phyloP scores from a whole-genome alignment of 2,329 filamentous ascomycete species.

The Ceratocystis ficicola region DNA sequence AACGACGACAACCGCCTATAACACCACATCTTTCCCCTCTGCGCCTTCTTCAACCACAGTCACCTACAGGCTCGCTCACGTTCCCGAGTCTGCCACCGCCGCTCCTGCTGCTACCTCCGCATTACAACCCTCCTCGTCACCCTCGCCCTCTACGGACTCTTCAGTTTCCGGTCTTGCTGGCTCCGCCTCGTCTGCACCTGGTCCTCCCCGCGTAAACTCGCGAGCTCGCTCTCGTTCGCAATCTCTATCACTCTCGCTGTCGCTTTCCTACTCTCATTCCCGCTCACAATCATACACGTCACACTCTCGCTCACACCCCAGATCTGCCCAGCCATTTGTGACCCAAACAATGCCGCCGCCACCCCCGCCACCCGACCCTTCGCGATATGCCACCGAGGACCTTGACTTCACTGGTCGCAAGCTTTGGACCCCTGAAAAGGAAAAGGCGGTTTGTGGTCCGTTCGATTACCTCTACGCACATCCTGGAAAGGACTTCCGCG shows the following conservation, averaged over 20 bases:
- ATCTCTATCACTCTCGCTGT: slow-evolving; percentile 13
- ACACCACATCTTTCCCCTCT: not conserved
- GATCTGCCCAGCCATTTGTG: slow-evolving; percentile 16
- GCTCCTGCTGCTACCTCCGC: not conserved
- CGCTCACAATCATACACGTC: slow-evolving; percentile 17
- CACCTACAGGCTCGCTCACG: slow-evolving; percentile 19
- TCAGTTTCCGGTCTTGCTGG: slow-evolving; percentile 14
- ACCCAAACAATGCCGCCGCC: slow-evolving; percentile 19
- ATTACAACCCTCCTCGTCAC: slow-evolving; percentile 9
- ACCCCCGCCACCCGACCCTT: slow-evolving; percentile 35
- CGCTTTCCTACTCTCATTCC: slow-evolving; percentile 16
- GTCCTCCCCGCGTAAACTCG: not conserved
- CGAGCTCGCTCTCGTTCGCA: slow-evolving; percentile 15
- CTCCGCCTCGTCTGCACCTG: not conserved
- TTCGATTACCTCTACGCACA: slow-evolving; percentile 70
- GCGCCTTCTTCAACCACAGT: slow-evolving; percentile 2
- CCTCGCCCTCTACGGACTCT: slow-evolving; percentile 17
- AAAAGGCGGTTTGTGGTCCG: slow-evolving; percentile 63
- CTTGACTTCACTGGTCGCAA: slow-evolving; percentile 40
- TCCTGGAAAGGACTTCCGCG: slow-evolving; percentile 74
- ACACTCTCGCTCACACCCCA: slow-evolving; percentile 19
- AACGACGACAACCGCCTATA: not conserved
- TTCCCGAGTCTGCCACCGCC: slow-evolving; percentile 14
- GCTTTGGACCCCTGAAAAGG: slow-evolving; percentile 61
- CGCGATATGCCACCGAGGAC: slow-evolving; percentile 44